phyloP scores from a whole-genome alignment of 2,329 filamentous ascomycete species.

The Volutella citrinella region DNA sequence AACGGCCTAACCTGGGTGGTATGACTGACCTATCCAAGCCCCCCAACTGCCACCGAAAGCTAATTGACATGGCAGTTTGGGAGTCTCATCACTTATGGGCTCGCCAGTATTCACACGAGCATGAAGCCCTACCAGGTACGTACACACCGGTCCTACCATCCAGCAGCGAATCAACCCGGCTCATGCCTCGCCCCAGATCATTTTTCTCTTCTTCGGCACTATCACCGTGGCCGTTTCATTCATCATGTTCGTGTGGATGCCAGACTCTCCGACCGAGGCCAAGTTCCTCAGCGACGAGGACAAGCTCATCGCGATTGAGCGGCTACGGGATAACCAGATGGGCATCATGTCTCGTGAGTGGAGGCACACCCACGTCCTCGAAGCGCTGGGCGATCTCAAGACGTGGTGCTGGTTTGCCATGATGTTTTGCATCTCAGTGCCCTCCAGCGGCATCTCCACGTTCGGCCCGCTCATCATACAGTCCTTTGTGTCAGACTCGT shows the following conservation, averaged over 20 bases:
- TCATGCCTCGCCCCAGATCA: constrained; percentile 44
- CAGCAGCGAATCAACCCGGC: too few species aligned
- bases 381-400: constrained; percentile 55
- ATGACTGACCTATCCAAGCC: too few species aligned
- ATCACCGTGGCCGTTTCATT: constrained; percentile 46
- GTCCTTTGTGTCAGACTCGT: constrained; percentile 55
- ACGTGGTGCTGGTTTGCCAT: constrained; percentile 58
- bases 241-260: constrained; percentile 46
- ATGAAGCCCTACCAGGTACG: constrained; percentile 46
- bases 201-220: constrained; percentile 53
- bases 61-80: constrained; percentile 36
- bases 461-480: constrained; percentile 60
- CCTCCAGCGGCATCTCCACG: constrained; percentile 54
- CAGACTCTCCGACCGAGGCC: constrained; percentile 48
- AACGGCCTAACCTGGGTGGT: constrained; percentile 57
- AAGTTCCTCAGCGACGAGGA: constrained; percentile 50
- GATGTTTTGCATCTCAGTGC: constrained; percentile 54
- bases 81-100: constrained; percentile 54
- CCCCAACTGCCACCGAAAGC: too few species aligned
- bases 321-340: constrained; percentile 53
- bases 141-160: background rate
- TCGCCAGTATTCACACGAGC: constrained; percentile 53
- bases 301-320: constrained; percentile 51
- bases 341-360: constrained; percentile 51
- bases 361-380: constrained; percentile 49